A percentile compares a stretch with the other conserved stretches of the same genome.
Evolutionary conservation across 495 filamentous ascomycete species (phyloP).

Genomic region (Penicillium coprophilum): DNA sequence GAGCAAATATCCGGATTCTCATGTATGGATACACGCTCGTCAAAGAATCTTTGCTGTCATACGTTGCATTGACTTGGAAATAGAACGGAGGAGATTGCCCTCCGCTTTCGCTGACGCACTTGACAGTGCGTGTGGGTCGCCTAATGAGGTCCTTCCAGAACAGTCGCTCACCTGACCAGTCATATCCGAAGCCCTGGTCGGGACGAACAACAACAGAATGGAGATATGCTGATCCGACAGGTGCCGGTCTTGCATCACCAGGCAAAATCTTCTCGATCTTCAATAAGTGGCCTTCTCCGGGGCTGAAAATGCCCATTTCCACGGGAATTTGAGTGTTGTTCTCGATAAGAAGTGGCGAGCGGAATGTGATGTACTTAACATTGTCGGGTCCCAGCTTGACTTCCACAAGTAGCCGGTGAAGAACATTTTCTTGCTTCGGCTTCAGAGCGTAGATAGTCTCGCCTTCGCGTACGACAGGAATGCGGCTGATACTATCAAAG

Average conservation of each 20-base stretch:
- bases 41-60: slow-evolving; percentile 75
- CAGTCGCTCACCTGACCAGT: slow-evolving; percentile 84
- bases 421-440: slow-evolving; percentile 76
- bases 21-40: slow-evolving; percentile 89
- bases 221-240: slow-evolving; percentile 86
- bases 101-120: slow-evolving; percentile 78
- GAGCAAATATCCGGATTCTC: slow-evolving; percentile 84
- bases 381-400: slow-evolving; percentile 88
- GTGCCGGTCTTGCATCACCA: slow-evolving; percentile 85
- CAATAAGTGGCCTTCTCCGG: slow-evolving; percentile 81
- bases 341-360: slow-evolving; percentile 93
- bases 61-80: slow-evolving; percentile 88
- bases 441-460: slow-evolving; percentile 83
- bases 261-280: slow-evolving; percentile 98
- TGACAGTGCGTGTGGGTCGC: slow-evolving; percentile 77
- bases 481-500: slow-evolving; percentile 84
- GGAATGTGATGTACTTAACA: slow-evolving; percentile 95
- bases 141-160: slow-evolving; percentile 92
- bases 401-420: slow-evolving; percentile 89
- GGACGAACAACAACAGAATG: slow-evolving; percentile 90
- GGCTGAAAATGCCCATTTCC: slow-evolving; percentile 90
- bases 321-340: slow-evolving; percentile 97
- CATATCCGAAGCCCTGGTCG: slow-evolving; percentile 94
- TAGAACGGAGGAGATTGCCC: slow-evolving; percentile 83
- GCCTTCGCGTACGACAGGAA: slow-evolving; percentile 89